A percentile compares a stretch with the other conserved stretches of the same genome.
phyloP scores from a whole-genome alignment of 495 filamentous ascomycete species.

The Xylaria nigripes region DNA sequence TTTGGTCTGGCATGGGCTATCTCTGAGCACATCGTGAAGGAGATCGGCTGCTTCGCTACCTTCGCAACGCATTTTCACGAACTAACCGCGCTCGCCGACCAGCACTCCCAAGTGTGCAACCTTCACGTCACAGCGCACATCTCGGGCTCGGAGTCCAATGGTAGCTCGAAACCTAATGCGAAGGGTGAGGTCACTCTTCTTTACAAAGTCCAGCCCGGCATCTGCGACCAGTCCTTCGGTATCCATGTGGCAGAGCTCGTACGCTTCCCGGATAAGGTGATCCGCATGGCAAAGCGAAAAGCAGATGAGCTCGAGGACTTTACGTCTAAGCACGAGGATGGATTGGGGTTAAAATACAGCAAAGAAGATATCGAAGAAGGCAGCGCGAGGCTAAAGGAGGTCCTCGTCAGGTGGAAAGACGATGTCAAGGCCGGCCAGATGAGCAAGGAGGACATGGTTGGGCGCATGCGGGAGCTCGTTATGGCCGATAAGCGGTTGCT shows the following conservation, averaged over 20 bases:
- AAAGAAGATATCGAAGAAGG: conserved; percentile 88
- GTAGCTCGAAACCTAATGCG: conserved; percentile 27
- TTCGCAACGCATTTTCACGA: conserved; percentile 99
- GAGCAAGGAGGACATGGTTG: conserved; percentile 69
- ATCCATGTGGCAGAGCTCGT: conserved; percentile 98
- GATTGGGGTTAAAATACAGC: conserved; percentile 46
- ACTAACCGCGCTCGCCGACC: conserved; percentile 79
- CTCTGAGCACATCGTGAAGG: conserved; percentile 90
- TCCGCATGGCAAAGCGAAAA: conserved; percentile 97
- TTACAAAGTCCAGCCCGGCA: conserved; percentile 90
- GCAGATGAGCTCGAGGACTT: conserved; percentile 98
- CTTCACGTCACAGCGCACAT: conserved; percentile 96
- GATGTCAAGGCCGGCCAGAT: conserved; percentile 60
- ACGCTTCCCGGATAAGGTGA: conserved; percentile 93
- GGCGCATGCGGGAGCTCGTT: conserved; percentile 71
- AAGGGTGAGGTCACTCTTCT: conserved; percentile 87
- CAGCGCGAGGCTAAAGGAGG: conserved; percentile 74
- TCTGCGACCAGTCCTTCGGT: conserved; percentile 95
- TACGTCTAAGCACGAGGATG: conserved; percentile 59
- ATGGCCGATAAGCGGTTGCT: conserved; percentile 59
- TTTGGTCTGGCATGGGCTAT: conserved; percentile 99
- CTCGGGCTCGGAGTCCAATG: conserved; percentile 42
- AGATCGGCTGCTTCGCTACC: conserved; percentile 86
- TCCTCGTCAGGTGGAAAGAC: conserved; percentile 82
- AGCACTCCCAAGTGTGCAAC: conserved; percentile 81